Evolutionary conservation across 495 filamentous ascomycete genomes (phyloP), one percentile per base, ranked within the genome.

Genomic region (Hyaloscypha hepaticicola): DNA sequence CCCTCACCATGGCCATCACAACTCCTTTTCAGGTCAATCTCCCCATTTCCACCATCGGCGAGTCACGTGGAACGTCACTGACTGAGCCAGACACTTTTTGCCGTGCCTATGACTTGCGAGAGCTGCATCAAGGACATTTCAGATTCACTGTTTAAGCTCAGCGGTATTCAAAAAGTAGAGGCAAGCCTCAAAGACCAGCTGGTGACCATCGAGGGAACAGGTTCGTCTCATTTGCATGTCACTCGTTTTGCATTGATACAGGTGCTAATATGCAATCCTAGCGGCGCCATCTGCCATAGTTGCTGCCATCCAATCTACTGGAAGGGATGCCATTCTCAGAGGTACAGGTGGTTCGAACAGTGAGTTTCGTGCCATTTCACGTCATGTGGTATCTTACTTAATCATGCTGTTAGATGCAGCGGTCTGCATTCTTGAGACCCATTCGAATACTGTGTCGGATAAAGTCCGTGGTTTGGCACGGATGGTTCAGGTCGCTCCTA

Each of bases 371-470:
- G 33, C 59, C 21, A 53, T 16, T 29, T 58, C 28, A n/a, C 51
- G 52, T 60, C 25, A 64, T 41, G n/a, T 62, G 61, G 45, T 38
- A 16, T 31, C 6, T 33, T 60, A 28, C 51, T 68, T 12, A 68
- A 14, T 38, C 41, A 22, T 60, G 19, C 28, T 27, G 29, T 58
- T 73, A 95, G 92, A 85, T 73, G 93, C 94, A 25, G 95, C 95
- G 34, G 95, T 99, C 34, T 96, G 92, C 76, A 98, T 99, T 73
- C 88, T 98, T 66, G 94, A 99, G 79, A 96, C 92, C 28, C 94
- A 96, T 76, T 82, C 86, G 31, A 80, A 66, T 25, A 70, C 70
- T 50, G 78, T 80, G 61, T 75, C 79, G 63, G 83, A 87, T 73
- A 85, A 82, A 68, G 87, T 96, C 71, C 82, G 90, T 61, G 91